These are phyloP conservation scores for Arthrobotrys sinensis DNA, from an alignment of 2,329 filamentous ascomycete species.

Conservation along the genomic window DNA sequence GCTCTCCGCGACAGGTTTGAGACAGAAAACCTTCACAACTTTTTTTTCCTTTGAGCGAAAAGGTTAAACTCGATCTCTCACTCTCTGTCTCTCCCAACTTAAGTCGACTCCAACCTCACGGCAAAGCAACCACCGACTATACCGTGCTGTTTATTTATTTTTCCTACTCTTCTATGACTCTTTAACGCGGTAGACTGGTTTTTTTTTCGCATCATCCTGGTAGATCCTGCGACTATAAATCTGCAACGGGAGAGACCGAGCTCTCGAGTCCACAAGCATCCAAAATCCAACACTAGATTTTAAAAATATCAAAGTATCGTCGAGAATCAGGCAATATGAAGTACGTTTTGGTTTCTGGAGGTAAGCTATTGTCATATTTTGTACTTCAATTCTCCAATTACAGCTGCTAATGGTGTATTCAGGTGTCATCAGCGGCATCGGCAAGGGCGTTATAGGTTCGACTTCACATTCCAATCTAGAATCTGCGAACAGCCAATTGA, in stretches of 20 bases:
- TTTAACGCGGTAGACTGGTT: slow-evolving; percentile 35
- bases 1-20: slow-evolving; percentile 49
- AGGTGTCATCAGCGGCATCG: slow-evolving; percentile 74
- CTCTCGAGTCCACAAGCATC: background rate
- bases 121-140: background rate
- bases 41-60: slow-evolving; percentile 39
- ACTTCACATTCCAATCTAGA: slow-evolving; percentile 6
- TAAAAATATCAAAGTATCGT: background rate
- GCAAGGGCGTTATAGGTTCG: slow-evolving; percentile 78
- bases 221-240: slow-evolving; percentile 22
- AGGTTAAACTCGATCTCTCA: slow-evolving; percentile 1
- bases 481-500: slow-evolving; percentile 27
- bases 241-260: slow-evolving; percentile 8
- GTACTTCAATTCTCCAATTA: slow-evolving; percentile 11
- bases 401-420: slow-evolving; percentile 62
- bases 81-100: background rate
- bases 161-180: slow-evolving; percentile 26
- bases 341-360: slow-evolving; percentile 85
- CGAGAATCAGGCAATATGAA: slow-evolving; percentile 74
- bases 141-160: slow-evolving; percentile 35
- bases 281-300: slow-evolving; percentile 43
- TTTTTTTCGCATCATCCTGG: slow-evolving; percentile 10
- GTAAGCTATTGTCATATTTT: slow-evolving; percentile 69
- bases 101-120: background rate
- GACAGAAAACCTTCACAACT: slow-evolving; percentile 34